A percentile compares a stretch with the other conserved stretches of the same genome.
Evolutionary conservation across 441 rosid species (phyloP).

Genomic region (Arabidopsis lyrata): DNA sequence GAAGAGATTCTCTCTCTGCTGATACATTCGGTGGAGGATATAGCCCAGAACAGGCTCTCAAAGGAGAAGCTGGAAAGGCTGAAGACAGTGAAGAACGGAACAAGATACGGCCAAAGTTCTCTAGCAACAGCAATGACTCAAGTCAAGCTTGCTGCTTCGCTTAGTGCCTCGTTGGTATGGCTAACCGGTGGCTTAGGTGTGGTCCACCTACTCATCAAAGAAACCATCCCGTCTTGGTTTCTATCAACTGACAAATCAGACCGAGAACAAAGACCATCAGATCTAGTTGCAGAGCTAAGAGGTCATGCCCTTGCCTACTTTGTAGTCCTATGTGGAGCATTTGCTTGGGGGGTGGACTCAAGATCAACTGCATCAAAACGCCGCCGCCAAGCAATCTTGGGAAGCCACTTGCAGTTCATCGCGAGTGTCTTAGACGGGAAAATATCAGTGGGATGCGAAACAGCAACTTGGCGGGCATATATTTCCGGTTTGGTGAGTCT

Average conservation of each 20-base stretch:
- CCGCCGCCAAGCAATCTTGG: constrained; percentile 63
- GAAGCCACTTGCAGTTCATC: constrained; percentile 68
- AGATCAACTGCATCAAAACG: constrained; percentile 68
- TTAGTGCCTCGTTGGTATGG: constrained; percentile 77
- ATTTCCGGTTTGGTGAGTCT: constrained; percentile 67
- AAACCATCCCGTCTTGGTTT: constrained; percentile 80
- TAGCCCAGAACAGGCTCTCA: constrained; percentile 58
- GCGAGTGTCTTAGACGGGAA: constrained; percentile 74
- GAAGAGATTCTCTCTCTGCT: constrained; percentile 70
- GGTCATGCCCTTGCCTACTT: constrained; percentile 80
- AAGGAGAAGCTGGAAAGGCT: constrained; percentile 53
- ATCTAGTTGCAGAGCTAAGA: constrained; percentile 67
- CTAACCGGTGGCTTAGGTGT: constrained; percentile 68
- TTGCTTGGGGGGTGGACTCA: constrained; percentile 77
- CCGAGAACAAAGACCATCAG: constrained; percentile 53
- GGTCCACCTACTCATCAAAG: constrained; percentile 69
- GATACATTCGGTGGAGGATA: constrained; percentile 70
- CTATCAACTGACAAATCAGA: constrained; percentile 67
- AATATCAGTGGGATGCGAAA: constrained; percentile 69
- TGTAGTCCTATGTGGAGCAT: constrained; percentile 65
- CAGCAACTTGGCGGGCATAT: constrained; percentile 69
- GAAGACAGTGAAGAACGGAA: constrained; percentile 56
- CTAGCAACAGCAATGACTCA: constrained; percentile 66
- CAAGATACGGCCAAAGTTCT: constrained; percentile 65
- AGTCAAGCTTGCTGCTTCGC: constrained; percentile 74